phyloP scores from a whole-genome alignment of 2,329 filamentous ascomycete genomes.

The Epichloe brachyelytri region DNA sequence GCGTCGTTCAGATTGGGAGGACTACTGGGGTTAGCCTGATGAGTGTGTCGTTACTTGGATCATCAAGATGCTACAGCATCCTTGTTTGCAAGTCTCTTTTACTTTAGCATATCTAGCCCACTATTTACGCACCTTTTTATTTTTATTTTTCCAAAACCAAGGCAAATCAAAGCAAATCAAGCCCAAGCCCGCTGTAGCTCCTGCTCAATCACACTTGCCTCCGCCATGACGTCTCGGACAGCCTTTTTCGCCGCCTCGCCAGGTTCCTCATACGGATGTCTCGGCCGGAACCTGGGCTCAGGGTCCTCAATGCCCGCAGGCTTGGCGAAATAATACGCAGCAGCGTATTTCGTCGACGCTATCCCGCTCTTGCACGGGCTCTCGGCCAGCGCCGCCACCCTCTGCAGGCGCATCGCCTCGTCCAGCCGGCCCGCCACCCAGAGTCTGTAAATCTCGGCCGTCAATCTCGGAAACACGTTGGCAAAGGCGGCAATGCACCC shows the following conservation, averaged over 20 bases:
- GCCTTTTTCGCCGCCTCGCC: not conserved
- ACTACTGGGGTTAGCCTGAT: too few relatives aligned
- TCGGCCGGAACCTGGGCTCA: slow-evolving; percentile 5
- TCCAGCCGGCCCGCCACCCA: slow-evolving; percentile 1
- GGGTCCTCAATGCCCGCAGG: slow-evolving; percentile 8
- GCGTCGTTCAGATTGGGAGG: too few relatives aligned
- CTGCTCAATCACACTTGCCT: slow-evolving; percentile 4
- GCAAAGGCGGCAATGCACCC: slow-evolving; percentile 49
- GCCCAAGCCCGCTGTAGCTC: not conserved
- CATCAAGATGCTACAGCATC: too few relatives aligned
- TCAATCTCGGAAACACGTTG: slow-evolving; percentile 46
- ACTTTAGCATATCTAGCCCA: not conserved
- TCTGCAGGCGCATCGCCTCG: slow-evolving; percentile 4
- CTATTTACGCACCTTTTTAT: not conserved
- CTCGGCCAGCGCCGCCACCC: slow-evolving; percentile 7
- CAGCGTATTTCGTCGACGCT: slow-evolving; percentile 6
- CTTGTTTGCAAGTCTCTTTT: not conserved
- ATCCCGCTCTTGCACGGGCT: slow-evolving; percentile 9
- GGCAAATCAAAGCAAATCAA: not conserved
- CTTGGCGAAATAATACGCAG: slow-evolving; percentile 4
- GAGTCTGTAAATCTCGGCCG: slow-evolving; percentile 15
- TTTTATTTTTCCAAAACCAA: not conserved
- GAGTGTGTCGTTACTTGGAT: too few relatives aligned
- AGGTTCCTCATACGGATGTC: slow-evolving; percentile 8
- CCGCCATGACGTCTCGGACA: slow-evolving; percentile 1